Evolutionary conservation across 306 rosid species (phyloP).

Genomic region (Malus sieversii): DNA sequence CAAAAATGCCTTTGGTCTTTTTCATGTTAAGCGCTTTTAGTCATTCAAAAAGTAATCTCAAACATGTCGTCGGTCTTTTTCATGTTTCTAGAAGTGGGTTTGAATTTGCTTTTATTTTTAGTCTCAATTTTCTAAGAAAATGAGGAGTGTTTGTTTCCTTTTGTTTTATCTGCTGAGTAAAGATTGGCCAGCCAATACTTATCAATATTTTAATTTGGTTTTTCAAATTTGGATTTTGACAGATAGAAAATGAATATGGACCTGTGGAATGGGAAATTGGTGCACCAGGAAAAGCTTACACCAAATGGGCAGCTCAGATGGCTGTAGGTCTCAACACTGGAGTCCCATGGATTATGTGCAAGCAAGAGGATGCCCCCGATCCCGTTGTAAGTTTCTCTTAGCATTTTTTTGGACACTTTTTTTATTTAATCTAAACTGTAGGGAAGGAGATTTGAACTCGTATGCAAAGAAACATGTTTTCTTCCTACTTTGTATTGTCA

Average conservation of each 20-base stretch:
- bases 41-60: too few relatives aligned
- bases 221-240: slow-evolving; percentile 8
- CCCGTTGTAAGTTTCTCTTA: slow-evolving; percentile 52
- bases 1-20: neutral
- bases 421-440: neutral
- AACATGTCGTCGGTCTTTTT: neutral
- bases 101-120: neutral
- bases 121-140: neutral
- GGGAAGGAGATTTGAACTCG: too few relatives aligned
- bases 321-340: slow-evolving; percentile 81
- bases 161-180: neutral
- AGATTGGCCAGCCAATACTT: slow-evolving; percentile 4
- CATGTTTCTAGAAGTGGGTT: slow-evolving; percentile 11
- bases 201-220: neutral
- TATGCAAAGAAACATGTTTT: too few relatives aligned
- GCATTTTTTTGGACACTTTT: neutral
- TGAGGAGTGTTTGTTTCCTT: neutral
- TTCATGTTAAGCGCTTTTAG: neutral
- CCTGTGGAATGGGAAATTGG: slow-evolving; percentile 90
- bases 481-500: neutral
- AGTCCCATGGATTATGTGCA: slow-evolving; percentile 98
- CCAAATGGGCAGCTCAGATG: slow-evolving; percentile 91
- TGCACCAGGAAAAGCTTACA: slow-evolving; percentile 77
- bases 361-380: slow-evolving; percentile 96
- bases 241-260: slow-evolving; percentile 95